Conservation (phyloP, 352 stramenopile species). For the Phytophthora nicotianae region DNA sequence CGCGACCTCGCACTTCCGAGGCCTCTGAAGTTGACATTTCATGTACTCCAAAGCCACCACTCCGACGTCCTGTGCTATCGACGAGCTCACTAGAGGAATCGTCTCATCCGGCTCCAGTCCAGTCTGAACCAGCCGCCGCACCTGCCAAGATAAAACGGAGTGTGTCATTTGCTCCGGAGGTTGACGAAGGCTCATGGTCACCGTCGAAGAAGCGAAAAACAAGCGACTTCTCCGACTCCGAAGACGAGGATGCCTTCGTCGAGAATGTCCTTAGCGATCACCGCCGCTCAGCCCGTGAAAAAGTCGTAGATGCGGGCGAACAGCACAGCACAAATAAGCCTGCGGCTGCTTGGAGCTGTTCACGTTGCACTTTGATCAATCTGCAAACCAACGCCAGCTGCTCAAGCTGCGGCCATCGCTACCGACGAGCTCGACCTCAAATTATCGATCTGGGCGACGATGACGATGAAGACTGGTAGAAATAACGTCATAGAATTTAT, state of each 20-base stretch:
- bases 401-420: slow-evolving; percentile 70
- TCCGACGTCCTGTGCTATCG: background rate
- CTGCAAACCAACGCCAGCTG: slow-evolving; percentile 58
- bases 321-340: slow-evolving; percentile 47
- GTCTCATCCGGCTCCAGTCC: slow-evolving; percentile 9
- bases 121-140: background rate
- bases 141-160: slow-evolving; percentile 22
- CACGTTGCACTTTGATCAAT: slow-evolving; percentile 82
- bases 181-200: slow-evolving; percentile 18
- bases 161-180: slow-evolving; percentile 33
- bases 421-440: slow-evolving; percentile 62
- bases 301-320: slow-evolving; percentile 36
- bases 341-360: slow-evolving; percentile 62
- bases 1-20: background rate
- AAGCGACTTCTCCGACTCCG: slow-evolving; percentile 25
- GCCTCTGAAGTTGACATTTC: slow-evolving; percentile 30
- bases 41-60: slow-evolving; percentile 24
- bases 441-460: slow-evolving; percentile 61
- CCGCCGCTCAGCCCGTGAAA: slow-evolving; percentile 6
- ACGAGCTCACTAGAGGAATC: slow-evolving; percentile 23
- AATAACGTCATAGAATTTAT: slow-evolving; percentile 19
- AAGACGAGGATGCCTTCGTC: slow-evolving; percentile 40
- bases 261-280: slow-evolving; percentile 26
- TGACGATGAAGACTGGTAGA: slow-evolving; percentile 43
- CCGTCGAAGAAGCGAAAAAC: slow-evolving; percentile 28